Evolutionary conservation across 306 rosid species (phyloP).

Genomic region (Senna siamea): DNA sequence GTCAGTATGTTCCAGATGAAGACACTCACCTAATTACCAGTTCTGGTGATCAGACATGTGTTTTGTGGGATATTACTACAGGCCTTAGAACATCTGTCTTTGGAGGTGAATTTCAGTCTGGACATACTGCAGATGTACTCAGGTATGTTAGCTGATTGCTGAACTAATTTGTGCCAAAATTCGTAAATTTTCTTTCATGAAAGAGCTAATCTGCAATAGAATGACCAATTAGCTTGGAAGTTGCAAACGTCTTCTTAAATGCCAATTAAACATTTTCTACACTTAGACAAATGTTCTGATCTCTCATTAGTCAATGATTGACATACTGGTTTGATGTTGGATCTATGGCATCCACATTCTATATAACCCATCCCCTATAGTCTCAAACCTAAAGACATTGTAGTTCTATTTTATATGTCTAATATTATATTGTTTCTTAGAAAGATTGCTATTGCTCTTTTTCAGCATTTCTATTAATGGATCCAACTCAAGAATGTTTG

Average conservation of each 20-base stretch:
- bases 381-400: constrained; percentile 26
- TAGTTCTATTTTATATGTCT: constrained; percentile 18
- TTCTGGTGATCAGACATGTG: constrained; percentile 95
- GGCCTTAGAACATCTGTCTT: constrained; percentile 95
- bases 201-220: constrained; percentile 8
- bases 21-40: constrained; percentile 88
- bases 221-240: constrained; percentile 12
- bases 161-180: constrained; percentile 25
- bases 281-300: not conserved
- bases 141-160: constrained; percentile 58
- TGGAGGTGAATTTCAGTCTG: constrained; percentile 99
- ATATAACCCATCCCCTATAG: not conserved
- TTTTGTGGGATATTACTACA: constrained; percentile 93
- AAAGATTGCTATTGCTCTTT: constrained; percentile 7
- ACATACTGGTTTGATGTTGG: constrained; percentile 17
- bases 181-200: constrained; percentile 8
- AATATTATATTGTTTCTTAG: constrained; percentile 17
- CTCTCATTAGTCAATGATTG: not conserved
- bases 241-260: constrained; percentile 27
- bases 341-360: constrained; percentile 1
- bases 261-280: constrained; percentile 8
- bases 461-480: constrained; percentile 88
- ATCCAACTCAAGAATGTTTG: constrained; percentile 77
- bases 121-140: constrained; percentile 87
- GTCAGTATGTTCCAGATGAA: constrained; percentile 96